These are phyloP conservation scores for Fraxinus xanthoxyloides DNA, from an alignment of 305 asterid genomes.

Conservation along the genomic window DNA sequence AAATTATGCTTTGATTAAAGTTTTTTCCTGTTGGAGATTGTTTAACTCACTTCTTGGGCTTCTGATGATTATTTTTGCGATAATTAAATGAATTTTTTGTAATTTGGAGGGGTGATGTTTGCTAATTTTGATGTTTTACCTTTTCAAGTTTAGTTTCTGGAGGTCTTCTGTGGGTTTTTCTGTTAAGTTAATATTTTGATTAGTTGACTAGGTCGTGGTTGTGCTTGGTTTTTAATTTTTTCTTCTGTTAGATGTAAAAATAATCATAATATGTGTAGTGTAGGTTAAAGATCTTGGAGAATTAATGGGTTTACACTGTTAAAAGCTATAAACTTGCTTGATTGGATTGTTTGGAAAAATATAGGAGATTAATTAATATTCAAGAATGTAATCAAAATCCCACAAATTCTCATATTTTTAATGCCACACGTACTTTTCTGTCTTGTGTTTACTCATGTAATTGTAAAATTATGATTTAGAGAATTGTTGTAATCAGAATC, in stretches of 20 bases:
- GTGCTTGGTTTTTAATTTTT: background rate
- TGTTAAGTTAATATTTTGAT: constrained; percentile 9
- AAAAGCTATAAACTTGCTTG: background rate
- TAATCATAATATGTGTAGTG: background rate
- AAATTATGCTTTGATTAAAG: constrained; percentile 17
- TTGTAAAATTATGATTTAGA: background rate
- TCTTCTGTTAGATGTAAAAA: background rate
- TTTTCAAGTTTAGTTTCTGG: background rate
- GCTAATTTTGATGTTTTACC: background rate
- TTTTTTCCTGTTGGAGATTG: background rate
- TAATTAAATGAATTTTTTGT: background rate
- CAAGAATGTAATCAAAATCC: background rate
- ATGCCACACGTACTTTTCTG: background rate
- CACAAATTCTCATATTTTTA: background rate
- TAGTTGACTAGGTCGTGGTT: constrained; percentile 15
- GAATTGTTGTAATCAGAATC: background rate
- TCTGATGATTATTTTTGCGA: background rate
- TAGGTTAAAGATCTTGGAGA: background rate
- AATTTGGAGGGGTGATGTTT: background rate
- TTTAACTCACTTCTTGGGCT: constrained; percentile 21
- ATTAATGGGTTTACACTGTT: background rate
- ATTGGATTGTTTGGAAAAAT: background rate
- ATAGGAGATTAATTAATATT: background rate
- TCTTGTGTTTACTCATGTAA: background rate
- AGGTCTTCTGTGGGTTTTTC: background rate